phyloP scores from a whole-genome alignment of 768 basidiomycete genomes.

The Rhizopogon vesiculosus region DNA sequence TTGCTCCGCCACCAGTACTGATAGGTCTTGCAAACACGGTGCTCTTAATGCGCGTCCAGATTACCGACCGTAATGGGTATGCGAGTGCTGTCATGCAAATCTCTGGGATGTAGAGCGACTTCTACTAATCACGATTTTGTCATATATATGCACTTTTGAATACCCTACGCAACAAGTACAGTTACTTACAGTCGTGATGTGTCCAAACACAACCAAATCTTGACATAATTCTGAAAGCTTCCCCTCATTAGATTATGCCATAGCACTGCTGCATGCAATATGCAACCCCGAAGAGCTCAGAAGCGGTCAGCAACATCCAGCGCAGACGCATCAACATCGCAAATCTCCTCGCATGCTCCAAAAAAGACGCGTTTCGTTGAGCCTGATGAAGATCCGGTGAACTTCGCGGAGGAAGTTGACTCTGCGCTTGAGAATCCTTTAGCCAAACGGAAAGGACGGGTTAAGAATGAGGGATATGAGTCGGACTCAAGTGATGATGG shows the following conservation, averaged over 20 bases:
- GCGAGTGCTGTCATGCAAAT: slow-evolving; percentile 40
- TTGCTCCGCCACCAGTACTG: slow-evolving; percentile 45
- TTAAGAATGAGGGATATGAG: slow-evolving; percentile 87
- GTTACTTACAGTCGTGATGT: neutral
- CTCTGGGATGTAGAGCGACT: slow-evolving; percentile 5
- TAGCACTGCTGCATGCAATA: slow-evolving; percentile 3
- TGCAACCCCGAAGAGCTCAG: slow-evolving; percentile 35
- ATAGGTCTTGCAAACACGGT: slow-evolving; percentile 39
- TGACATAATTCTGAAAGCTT: neutral
- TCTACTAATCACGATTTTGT: neutral
- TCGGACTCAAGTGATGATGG: slow-evolving; percentile 94
- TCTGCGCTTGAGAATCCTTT: slow-evolving; percentile 64
- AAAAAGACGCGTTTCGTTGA: slow-evolving; percentile 83
- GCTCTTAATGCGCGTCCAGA: slow-evolving; percentile 51
- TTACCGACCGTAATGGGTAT: slow-evolving; percentile 58
- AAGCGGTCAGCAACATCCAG: slow-evolving; percentile 38
- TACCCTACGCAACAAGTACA: neutral
- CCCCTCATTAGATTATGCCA: no score
- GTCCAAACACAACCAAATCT: slow-evolving; percentile 19
- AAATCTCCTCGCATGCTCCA: slow-evolving; percentile 21
- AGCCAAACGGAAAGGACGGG: slow-evolving; percentile 59
- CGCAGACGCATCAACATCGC: slow-evolving; percentile 28
- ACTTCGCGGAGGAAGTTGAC: slow-evolving; percentile 78
- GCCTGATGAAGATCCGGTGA: slow-evolving; percentile 66
- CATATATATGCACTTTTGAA: neutral